These are phyloP conservation scores for Colletotrichum karsti DNA, from an alignment of 2,329 filamentous ascomycete species.

Conservation along the genomic window DNA sequence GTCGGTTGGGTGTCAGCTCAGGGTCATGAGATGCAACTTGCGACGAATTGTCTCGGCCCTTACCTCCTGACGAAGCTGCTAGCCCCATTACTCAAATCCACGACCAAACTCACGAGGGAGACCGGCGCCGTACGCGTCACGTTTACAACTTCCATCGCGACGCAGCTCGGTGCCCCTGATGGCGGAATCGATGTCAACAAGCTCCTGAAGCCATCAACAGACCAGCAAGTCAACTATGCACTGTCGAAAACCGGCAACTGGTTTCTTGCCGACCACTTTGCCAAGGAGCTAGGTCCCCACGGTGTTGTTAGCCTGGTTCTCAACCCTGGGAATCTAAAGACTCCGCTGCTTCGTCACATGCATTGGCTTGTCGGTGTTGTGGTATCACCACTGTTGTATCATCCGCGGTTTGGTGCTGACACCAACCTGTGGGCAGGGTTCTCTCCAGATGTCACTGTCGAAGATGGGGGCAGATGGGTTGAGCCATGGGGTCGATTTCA, in stretches of 20 bases:
- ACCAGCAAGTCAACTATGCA: conserved; percentile 37
- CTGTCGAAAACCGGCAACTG: conserved; percentile 40
- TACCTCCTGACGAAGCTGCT: conserved; percentile 35
- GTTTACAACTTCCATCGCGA: conserved; percentile 38
- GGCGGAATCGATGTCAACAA: conserved; percentile 35
- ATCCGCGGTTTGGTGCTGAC: conserved; percentile 50
- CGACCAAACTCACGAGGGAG: background rate
- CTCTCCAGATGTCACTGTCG: conserved; percentile 49
- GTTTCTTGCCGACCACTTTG: conserved; percentile 39
- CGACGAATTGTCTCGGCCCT: conserved; percentile 34
- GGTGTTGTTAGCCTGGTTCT: conserved; percentile 33
- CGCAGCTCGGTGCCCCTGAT: conserved; percentile 35
- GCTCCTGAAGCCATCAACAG: conserved; percentile 7
- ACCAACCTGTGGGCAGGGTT: conserved; percentile 56
- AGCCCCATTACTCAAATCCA: conserved; percentile 27
- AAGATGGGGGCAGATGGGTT: conserved; percentile 41
- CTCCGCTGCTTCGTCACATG: conserved; percentile 42
- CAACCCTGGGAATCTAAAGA: conserved; percentile 49
- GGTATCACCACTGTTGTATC: conserved; percentile 34
- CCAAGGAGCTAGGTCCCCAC: conserved; percentile 33
- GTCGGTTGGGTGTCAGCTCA: conserved; percentile 34
- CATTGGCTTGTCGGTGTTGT: conserved; percentile 28
- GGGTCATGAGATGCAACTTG: conserved; percentile 33
- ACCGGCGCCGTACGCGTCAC: conserved; percentile 41
- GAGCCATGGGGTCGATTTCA: conserved; percentile 22